Conservation (phyloP, 257 asterid genomes). For the Cordia subcordata region DNA sequence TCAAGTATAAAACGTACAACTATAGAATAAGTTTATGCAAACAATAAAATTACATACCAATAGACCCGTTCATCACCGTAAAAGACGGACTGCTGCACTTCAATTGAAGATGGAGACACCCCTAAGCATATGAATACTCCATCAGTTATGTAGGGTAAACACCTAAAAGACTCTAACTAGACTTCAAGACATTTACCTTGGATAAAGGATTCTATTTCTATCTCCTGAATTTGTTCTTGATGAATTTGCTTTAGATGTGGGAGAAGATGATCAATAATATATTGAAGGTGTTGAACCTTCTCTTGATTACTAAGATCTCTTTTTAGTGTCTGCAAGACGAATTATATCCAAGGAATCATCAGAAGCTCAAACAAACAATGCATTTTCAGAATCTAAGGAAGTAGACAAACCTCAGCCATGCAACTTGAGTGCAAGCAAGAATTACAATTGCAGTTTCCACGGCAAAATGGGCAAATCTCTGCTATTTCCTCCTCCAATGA, state of each 20-base stretch:
- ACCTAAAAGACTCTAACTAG: background rate
- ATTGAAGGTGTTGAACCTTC: constrained; percentile 60
- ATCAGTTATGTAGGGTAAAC: constrained; percentile 5
- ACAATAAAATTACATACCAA: constrained; percentile 42
- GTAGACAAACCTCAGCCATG: constrained; percentile 43
- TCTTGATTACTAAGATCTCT: constrained; percentile 43
- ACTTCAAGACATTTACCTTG: constrained; percentile 39
- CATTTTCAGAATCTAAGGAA: constrained; percentile 13
- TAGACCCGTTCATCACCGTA: constrained; percentile 71
- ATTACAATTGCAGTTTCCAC: constrained; percentile 81
- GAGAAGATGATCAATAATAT: constrained; percentile 46
- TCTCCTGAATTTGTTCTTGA: constrained; percentile 65
- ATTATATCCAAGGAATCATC: constrained; percentile 17
- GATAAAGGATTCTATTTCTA: constrained; percentile 48
- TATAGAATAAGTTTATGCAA: constrained; percentile 6
- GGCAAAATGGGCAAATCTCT: constrained; percentile 70
- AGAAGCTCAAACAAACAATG: constrained; percentile 7
- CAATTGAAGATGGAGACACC: constrained; percentile 39
- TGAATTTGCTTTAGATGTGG: constrained; percentile 59
- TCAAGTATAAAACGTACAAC: constrained; percentile 4
- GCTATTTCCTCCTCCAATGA: constrained; percentile 54
- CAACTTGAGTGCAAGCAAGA: constrained; percentile 63
- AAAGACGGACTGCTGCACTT: constrained; percentile 46
- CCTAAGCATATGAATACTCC: constrained; percentile 35
- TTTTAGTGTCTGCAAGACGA: constrained; percentile 46